Base-by-base conservation (phyloP, 2,329 filamentous ascomycete species). In the Aspergillus arachidicola region DNA sequence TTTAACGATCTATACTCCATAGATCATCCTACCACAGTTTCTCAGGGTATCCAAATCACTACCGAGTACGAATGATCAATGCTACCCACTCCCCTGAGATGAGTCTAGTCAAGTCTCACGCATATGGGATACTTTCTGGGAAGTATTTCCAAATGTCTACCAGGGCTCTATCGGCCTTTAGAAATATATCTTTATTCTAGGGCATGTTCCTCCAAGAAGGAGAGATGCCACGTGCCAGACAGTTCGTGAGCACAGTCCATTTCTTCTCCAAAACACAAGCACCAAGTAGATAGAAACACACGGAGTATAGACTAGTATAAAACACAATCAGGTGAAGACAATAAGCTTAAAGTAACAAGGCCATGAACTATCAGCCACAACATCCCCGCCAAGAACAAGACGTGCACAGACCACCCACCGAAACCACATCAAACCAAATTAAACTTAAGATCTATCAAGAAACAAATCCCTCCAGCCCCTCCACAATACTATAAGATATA, bases 391-490 rank as follows among this genome's bases (percentile, higher is more conserved):
- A 51, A 51, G 48, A 51, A 19, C 11, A 30, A n/a, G 26, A 6
- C 19, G 21, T 9, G 48, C 48, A 60, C 36, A 32, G 50, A 54
- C 45, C 30, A n/a, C 34, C 21, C 36, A 41, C 23, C 26, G 21
- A 48, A 21, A 30, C 51, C 21, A 41, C 21, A 60, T 43, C 50
- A n/a, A 58, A 34, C 34, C 51, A 21, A 55, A 30, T 41, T 21
- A 23, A 43, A 57, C 46, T 36, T 51, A 63, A 55, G 51, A 38
- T 26, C 46, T 16, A 51, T 53, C 46, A 50, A 36, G 30, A 32
- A 30, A 51, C 57, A 43, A 19, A 23, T 32, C 19, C 36, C 30
- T 48, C 34, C 4, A 19, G 16, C n/a, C 21, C 34, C n/a, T 32
- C 63, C 26, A 16, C 58, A 45, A 54, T 23, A 4, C 28, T 41